A percentile compares a stretch with the other conserved stretches of the same genome.
phyloP scores from a whole-genome alignment of 139 green algal species.

The Pycnococcus provasolii region DNA sequence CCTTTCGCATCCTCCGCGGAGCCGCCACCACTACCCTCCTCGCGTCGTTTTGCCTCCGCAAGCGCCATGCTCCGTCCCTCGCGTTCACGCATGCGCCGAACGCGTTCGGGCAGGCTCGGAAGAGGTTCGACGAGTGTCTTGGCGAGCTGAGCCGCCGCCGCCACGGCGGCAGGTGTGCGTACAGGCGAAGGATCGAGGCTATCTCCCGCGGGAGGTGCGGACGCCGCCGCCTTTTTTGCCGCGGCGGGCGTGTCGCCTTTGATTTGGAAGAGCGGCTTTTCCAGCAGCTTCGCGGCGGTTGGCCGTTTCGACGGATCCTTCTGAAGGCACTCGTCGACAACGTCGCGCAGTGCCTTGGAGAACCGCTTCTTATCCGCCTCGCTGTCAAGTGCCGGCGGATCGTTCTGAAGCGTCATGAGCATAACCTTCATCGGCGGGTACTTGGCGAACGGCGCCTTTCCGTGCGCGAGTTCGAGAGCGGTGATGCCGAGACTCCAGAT shows the following conservation, averaged over 20 bases:
- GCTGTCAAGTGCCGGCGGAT: constrained; percentile 73
- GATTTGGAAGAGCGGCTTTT: constrained; percentile 32
- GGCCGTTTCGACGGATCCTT: constrained; percentile 85
- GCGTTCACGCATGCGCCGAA: too few species aligned
- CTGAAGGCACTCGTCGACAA: constrained; percentile 88
- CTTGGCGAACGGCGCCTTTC: constrained; percentile 96
- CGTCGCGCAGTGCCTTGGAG: constrained; percentile 75
- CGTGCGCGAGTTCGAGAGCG: constrained; percentile 92
- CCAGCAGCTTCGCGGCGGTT: constrained; percentile 79
- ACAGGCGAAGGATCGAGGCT: neutral
- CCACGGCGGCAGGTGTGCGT: too few species aligned
- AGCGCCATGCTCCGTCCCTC: too few species aligned
- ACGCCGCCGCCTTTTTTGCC: too few species aligned
- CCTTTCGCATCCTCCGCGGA: constrained; percentile 58
- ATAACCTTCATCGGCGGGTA: constrained; percentile 97
- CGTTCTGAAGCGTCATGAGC: constrained; percentile 92
- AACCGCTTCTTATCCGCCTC: constrained; percentile 66
- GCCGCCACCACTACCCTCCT: too few species aligned
- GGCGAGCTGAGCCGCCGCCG: neutral
- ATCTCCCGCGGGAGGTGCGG: constrained; percentile 2
- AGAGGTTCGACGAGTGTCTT: neutral
- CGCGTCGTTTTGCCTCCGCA: too few species aligned
- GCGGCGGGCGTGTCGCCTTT: too few species aligned
- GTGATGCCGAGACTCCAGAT: constrained; percentile 99
- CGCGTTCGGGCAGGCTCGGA: too few species aligned